Conservation (phyloP, 2,329 filamentous ascomycete genomes). For the Ilyonectria robusta region DNA sequence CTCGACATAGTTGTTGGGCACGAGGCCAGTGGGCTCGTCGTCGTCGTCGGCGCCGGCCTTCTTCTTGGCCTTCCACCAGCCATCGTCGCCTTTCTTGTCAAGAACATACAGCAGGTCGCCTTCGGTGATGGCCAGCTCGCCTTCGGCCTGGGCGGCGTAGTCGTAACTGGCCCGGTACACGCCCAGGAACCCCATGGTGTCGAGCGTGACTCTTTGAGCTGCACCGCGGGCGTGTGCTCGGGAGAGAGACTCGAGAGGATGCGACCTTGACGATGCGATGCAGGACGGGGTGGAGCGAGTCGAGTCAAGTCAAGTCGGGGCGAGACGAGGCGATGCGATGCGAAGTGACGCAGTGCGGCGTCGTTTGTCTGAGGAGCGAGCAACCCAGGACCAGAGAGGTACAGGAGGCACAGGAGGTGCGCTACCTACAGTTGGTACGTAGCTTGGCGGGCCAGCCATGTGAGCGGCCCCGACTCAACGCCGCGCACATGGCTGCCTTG, state of each 20-base stretch:
- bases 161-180: conserved; percentile 94
- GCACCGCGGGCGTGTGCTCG: conserved; percentile 37
- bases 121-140: conserved; percentile 87
- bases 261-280: conserved; percentile 24
- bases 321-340: conserved; percentile 37
- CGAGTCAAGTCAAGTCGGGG: conserved; percentile 40
- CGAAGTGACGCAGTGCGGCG: conserved; percentile 50
- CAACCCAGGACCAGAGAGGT: conserved; percentile 30
- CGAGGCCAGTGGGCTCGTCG: conserved; percentile 89
- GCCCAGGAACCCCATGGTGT: conserved; percentile 88
- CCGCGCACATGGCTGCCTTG: conserved; percentile 21
- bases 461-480: conserved; percentile 11
- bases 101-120: conserved; percentile 91
- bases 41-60: conserved; percentile 86
- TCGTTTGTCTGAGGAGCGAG: conserved; percentile 47
- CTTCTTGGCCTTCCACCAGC: conserved; percentile 98
- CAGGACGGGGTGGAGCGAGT: conserved; percentile 19
- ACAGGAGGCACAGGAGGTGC: not conserved
- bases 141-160: conserved; percentile 88
- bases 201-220: conserved; percentile 38
- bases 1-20: conserved; percentile 96
- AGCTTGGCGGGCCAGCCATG: conserved; percentile 28
- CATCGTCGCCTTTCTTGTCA: conserved; percentile 82
- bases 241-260: conserved; percentile 33
- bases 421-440: conserved; percentile 34